Evolutionary conservation across 2,329 filamentous ascomycete species (phyloP).

Genomic region (Zopfia rhizophila): DNA sequence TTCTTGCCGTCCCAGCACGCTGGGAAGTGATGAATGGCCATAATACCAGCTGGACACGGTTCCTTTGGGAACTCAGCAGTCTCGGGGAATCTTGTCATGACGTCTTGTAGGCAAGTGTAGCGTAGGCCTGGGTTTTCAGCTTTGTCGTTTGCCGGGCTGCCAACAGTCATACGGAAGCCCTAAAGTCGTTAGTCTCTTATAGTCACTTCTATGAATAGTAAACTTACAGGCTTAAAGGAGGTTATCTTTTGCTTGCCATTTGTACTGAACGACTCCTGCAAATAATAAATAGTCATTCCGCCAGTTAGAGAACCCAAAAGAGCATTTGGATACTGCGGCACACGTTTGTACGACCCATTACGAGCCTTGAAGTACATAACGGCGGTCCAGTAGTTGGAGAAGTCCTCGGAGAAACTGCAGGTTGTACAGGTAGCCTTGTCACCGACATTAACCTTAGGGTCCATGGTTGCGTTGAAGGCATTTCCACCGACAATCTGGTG

Average conservation of each 20-base stretch:
- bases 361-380: constrained; percentile 35
- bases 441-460: constrained; percentile 11
- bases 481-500: constrained; percentile 17
- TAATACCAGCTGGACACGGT: constrained; percentile 66
- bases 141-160: constrained; percentile 18
- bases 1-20: constrained; percentile 72
- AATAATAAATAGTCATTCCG: constrained; percentile 33
- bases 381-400: constrained; percentile 39
- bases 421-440: constrained; percentile 20
- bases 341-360: constrained; percentile 50
- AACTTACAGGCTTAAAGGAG: constrained; percentile 22
- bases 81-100: constrained; percentile 44
- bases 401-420: constrained; percentile 25
- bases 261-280: constrained; percentile 39
- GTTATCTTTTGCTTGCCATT: constrained; percentile 28
- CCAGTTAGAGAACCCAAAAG: constrained; percentile 17
- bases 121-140: constrained; percentile 13
- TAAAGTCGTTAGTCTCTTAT: constrained; percentile 14
- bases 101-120: constrained; percentile 51
- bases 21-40: constrained; percentile 74
- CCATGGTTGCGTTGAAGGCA: constrained; percentile 22
- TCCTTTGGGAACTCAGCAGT: constrained; percentile 16
- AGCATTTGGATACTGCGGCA: constrained; percentile 48
- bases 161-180: constrained; percentile 32
- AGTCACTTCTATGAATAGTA: not conserved